These are phyloP conservation scores for Fusarium concolor DNA, from an alignment of 2,329 filamentous ascomycete species.

Conservation along the genomic window DNA sequence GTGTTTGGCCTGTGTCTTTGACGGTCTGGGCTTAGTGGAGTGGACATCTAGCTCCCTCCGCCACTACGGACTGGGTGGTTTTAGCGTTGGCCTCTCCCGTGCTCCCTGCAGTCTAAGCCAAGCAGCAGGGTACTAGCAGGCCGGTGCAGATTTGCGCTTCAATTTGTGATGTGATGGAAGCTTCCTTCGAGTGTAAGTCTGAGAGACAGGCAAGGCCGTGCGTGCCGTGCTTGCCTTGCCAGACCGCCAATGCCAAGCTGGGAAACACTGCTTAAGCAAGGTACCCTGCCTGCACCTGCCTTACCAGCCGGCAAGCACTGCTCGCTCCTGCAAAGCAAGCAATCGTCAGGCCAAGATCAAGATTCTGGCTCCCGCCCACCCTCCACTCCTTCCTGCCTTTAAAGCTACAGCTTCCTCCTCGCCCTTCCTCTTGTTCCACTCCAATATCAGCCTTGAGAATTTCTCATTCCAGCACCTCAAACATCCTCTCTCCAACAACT, in stretches of 20 bases:
- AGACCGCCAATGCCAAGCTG: slow-evolving; percentile 38
- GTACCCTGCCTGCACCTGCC: slow-evolving; percentile 30
- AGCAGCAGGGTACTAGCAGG: slow-evolving; percentile 16
- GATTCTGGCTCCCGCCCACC: slow-evolving; percentile 27
- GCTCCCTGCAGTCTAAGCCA: slow-evolving; percentile 24
- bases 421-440: slow-evolving; percentile 38
- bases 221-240: slow-evolving; percentile 31
- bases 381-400: slow-evolving; percentile 37
- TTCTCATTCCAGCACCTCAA: slow-evolving; percentile 42
- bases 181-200: slow-evolving; percentile 16
- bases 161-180: slow-evolving; percentile 33
- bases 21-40: slow-evolving; percentile 21
- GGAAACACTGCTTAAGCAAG: slow-evolving; percentile 15
- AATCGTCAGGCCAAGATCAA: slow-evolving; percentile 37
- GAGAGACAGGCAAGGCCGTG: slow-evolving; percentile 3
- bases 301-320: slow-evolving; percentile 29
- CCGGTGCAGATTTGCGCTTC: slow-evolving; percentile 23
- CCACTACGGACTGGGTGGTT: slow-evolving; percentile 14
- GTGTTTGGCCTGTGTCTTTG: slow-evolving; percentile 13
- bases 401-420: slow-evolving; percentile 43
- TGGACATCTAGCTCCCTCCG: slow-evolving; percentile 25
- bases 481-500: slow-evolving; percentile 37
- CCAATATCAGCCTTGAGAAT: slow-evolving; percentile 30
- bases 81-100: slow-evolving; percentile 39
- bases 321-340: slow-evolving; percentile 33